Base-by-base conservation (phyloP, 345 rosid genomes). In the Brassica rapa region DNA sequence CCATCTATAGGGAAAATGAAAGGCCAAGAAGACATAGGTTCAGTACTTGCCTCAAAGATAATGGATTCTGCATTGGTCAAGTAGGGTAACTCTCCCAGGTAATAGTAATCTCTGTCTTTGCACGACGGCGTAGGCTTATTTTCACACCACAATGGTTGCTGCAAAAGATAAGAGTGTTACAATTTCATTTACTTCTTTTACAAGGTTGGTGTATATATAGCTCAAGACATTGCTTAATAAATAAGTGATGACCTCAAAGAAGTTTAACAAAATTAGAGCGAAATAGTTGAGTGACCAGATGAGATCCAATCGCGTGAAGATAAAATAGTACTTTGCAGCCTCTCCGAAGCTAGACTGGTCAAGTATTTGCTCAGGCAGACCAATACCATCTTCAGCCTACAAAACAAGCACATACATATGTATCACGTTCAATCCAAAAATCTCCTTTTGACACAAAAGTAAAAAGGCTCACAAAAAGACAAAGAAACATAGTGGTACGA, bases 371-470 rank as follows among this genome's bases (percentile, higher is more conserved):
- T 90, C 98, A 0, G 99, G 97, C 32, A 95, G 82, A 8, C 99
- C 99, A 46, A 90, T 81, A 25, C 99, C 98, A 83, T 95, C 99
- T 86, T 87, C 96, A 69, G 98, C 98, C 99, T 95, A 83, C 39
- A n/a, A n/a, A n/a, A n/a, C n/a, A n/a, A n/a, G n/a, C n/a, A n/a
- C n/a, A n/a, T n/a, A n/a, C n/a, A n/a, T n/a, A n/a, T n/a, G n/a
- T n/a, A n/a, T n/a, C 49, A 65, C 59, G 80, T 23, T 59, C 65
- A 51, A 72, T 11, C 30, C 72, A 76, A 12, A 46, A 46, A 12
- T 46, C 55, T 46, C 16, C 55, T 46, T 46, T 46, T 4, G 55
- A 46, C 55, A 73, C 4, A 53, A 15, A 37, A 8, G 14, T 12
- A 29, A 35, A 64, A 39, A 0, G 33, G 11, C 68, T 0, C 51